Conservation (phyloP, 2,329 filamentous ascomycete genomes). For the Colletotrichum chrysophilum region DNA sequence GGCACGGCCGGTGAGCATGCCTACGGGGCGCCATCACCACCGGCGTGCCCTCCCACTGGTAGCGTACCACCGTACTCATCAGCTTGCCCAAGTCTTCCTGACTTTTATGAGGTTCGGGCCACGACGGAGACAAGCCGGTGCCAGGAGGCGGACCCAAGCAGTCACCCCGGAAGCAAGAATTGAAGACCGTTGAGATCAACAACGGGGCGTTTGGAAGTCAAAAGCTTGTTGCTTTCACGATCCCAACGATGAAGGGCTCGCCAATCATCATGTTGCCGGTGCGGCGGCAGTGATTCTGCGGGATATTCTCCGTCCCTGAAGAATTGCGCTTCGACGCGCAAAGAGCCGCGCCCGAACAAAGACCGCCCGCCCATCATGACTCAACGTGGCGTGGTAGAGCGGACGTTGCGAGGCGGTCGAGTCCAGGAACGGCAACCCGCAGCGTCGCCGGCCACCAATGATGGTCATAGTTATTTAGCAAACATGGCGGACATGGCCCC, state of each 20-base stretch:
- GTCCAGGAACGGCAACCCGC: conserved; percentile 6
- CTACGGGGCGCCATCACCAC: not conserved
- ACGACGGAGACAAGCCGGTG: not conserved
- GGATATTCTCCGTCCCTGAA: not conserved
- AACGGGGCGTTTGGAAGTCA: not conserved
- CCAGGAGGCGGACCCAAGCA: not conserved
- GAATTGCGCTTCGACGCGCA: not conserved
- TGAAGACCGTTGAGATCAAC: not conserved
- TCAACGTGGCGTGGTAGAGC: conserved; percentile 16
- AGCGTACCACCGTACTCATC: not conserved
- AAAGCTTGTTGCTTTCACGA: not conserved
- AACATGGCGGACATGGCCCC: not conserved
- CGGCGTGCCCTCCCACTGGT: not conserved
- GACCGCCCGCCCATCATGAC: not conserved
- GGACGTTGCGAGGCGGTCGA: conserved; percentile 2
- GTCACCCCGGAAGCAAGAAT: not conserved
- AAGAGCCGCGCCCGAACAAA: conserved; percentile 4
- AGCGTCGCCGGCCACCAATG: not conserved
- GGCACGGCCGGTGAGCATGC: conserved; percentile 3
- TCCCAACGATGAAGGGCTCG: not conserved
- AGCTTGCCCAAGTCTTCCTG: not conserved
- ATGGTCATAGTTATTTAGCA: not conserved
- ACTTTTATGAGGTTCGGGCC: not conserved
- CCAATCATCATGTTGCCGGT: not conserved
- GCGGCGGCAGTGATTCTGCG: not conserved